Percentiles rank a stretch among this genome's conserved stretches.
These are phyloP conservation scores for Dendrobium catenatum DNA, from an alignment of 106 monocot genomes.

Conservation along the genomic window DNA sequence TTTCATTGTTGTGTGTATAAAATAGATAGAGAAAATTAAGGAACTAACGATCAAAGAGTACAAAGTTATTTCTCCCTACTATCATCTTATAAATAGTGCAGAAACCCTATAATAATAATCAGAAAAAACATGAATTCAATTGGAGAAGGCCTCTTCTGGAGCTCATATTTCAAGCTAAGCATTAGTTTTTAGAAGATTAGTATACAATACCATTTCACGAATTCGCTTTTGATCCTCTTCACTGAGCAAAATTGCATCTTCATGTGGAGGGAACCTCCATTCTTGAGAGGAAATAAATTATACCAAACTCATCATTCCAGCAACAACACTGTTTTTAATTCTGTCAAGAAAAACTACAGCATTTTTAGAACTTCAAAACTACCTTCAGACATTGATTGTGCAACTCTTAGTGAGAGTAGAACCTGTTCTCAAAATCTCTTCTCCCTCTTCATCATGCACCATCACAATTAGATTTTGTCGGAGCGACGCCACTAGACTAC, in stretches of 20 bases:
- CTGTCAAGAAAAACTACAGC: conserved; percentile 20
- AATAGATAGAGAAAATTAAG: too few relatives aligned
- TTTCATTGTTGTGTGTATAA: too few relatives aligned
- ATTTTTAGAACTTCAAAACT: background rate
- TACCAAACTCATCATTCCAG: conserved; percentile 60
- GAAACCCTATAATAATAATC: too few relatives aligned
- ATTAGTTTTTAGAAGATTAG: background rate
- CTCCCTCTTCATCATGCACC: conserved; percentile 40
- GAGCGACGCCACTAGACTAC: conserved; percentile 62
- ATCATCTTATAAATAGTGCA: too few relatives aligned
- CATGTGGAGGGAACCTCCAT: conserved; percentile 42
- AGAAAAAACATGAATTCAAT: too few relatives aligned
- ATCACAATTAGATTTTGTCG: conserved; percentile 50
- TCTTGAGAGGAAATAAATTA: conserved; percentile 41
- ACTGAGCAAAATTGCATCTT: conserved; percentile 57
- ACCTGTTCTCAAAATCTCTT: conserved; percentile 57
- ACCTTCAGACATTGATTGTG: background rate
- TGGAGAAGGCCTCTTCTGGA: too few relatives aligned
- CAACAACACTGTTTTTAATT: conserved; percentile 48
- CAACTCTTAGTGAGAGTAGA: background rate
- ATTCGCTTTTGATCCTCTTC: conserved; percentile 56
- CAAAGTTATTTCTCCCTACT: too few relatives aligned
- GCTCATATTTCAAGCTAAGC: background rate
- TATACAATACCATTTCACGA: conserved; percentile 44
- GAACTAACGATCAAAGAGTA: too few relatives aligned